phyloP scores from a whole-genome alignment of 768 basidiomycete species.

The Coprinellus micaceus region DNA sequence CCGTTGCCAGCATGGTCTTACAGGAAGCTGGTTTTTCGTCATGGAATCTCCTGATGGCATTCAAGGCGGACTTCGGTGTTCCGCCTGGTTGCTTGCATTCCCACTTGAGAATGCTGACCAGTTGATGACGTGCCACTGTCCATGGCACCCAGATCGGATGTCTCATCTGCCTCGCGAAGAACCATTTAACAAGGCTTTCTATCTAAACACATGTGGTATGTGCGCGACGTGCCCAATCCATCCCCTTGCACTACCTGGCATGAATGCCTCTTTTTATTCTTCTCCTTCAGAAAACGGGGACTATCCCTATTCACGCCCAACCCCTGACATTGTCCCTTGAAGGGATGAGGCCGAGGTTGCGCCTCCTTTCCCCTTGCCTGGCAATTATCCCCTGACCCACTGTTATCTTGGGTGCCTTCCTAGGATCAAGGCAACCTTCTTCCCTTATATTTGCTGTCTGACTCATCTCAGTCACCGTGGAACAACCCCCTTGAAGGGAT shows the following conservation, averaged over 20 bases:
- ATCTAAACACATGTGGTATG: slow-evolving; percentile 1
- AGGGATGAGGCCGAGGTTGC: background rate
- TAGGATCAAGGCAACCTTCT: slow-evolving; percentile 5
- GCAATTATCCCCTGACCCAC: slow-evolving; percentile 14
- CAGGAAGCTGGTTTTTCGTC: slow-evolving; percentile 13
- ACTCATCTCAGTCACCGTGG: background rate
- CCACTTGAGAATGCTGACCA: background rate
- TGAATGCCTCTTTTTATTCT: background rate
- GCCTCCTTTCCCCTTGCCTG: slow-evolving; percentile 13
- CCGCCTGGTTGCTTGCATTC: background rate
- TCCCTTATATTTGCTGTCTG: slow-evolving; percentile 5
- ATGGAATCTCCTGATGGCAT: background rate
- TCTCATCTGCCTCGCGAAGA: background rate
- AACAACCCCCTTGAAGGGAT: too few species aligned
- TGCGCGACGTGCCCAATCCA: slow-evolving; percentile 1
- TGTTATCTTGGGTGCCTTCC: slow-evolving; percentile 15
- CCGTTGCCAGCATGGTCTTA: slow-evolving; percentile 6
- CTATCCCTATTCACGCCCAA: slow-evolving; percentile 59
- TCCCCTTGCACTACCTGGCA: slow-evolving; percentile 1
- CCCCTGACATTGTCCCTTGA: slow-evolving; percentile 13
- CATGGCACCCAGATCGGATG: slow-evolving; percentile 3
- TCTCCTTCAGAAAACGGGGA: slow-evolving; percentile 53
- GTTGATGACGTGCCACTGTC: background rate
- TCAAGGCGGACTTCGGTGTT: background rate
- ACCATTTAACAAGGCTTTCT: slow-evolving; percentile 5